Evolutionary conservation across 305 asterid species (phyloP).

Genomic region (Solanum chacoense): DNA sequence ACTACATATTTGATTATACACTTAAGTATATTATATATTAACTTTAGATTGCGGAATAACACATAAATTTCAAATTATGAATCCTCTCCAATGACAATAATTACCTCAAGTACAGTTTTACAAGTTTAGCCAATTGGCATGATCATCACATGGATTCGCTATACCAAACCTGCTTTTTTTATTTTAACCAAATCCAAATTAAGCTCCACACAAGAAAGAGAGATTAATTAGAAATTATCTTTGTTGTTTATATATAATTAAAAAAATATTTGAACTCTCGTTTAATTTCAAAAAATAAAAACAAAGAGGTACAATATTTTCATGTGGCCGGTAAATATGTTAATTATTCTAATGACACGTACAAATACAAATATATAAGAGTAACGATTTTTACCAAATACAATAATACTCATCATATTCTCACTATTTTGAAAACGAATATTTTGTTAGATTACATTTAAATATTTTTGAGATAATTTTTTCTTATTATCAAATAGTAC

Average conservation of each 20-base stretch:
- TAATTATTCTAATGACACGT: neutral
- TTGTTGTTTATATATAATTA: neutral
- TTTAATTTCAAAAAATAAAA: neutral
- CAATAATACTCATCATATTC: neutral
- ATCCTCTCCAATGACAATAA: fast-evolving
- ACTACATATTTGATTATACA: neutral
- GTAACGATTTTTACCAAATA: neutral
- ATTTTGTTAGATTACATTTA: neutral
- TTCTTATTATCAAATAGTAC: neutral
- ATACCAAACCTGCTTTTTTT: neutral
- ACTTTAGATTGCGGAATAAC: neutral
- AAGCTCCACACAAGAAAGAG: neutral
- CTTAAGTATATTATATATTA: neutral
- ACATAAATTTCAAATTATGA: neutral
- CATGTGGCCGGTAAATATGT: neutral
- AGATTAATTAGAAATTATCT: neutral
- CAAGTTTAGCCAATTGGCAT: neutral
- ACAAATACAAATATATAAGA: neutral
- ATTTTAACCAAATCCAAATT: neutral
- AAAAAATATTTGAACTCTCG: neutral
- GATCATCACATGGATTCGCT: neutral
- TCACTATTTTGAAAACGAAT: neutral
- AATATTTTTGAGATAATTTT: neutral
- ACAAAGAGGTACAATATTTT: neutral
- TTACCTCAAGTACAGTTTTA: neutral